These are phyloP conservation scores for Pogostemon cablin DNA, from an alignment of 257 asterid genomes.

Conservation along the genomic window DNA sequence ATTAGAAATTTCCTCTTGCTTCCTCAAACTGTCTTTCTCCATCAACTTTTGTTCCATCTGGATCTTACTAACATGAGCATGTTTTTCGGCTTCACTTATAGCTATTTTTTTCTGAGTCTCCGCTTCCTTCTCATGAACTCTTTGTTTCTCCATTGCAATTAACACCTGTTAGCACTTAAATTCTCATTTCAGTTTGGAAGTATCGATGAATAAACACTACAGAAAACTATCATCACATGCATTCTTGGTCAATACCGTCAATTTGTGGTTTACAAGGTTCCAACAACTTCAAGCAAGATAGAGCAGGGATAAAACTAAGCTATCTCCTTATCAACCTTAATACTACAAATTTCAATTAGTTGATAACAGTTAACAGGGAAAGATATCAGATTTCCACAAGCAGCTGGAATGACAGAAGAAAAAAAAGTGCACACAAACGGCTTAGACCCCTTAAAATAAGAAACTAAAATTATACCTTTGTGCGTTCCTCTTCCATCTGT, in stretches of 20 bases:
- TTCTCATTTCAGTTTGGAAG: constrained; percentile 6
- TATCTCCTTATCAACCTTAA: constrained; percentile 11
- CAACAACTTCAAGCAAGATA: constrained; percentile 10
- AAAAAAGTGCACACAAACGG: neutral
- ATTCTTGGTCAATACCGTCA: neutral
- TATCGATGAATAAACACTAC: neutral
- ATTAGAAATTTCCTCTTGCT: constrained; percentile 90
- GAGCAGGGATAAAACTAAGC: constrained; percentile 18
- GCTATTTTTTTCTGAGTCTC: constrained; percentile 94
- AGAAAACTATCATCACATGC: constrained; percentile 14
- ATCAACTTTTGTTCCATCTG: constrained; percentile 92
- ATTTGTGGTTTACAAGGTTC: constrained; percentile 8
- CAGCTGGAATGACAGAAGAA: constrained; percentile 3
- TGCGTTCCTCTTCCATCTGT: constrained; percentile 98
- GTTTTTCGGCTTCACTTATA: constrained; percentile 89
- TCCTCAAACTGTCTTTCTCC: constrained; percentile 92
- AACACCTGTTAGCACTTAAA: constrained; percentile 56
- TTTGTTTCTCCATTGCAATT: constrained; percentile 91
- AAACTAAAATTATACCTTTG: constrained; percentile 63
- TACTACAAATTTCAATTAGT: constrained; percentile 9
- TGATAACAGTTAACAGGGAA: neutral
- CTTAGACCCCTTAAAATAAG: constrained; percentile 22
- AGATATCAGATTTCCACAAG: constrained; percentile 15
- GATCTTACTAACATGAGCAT: constrained; percentile 90
- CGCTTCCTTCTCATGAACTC: constrained; percentile 97